Conservation (phyloP, 192 early-diverging fungal genomes). For the Coemansia sp. region DNA sequence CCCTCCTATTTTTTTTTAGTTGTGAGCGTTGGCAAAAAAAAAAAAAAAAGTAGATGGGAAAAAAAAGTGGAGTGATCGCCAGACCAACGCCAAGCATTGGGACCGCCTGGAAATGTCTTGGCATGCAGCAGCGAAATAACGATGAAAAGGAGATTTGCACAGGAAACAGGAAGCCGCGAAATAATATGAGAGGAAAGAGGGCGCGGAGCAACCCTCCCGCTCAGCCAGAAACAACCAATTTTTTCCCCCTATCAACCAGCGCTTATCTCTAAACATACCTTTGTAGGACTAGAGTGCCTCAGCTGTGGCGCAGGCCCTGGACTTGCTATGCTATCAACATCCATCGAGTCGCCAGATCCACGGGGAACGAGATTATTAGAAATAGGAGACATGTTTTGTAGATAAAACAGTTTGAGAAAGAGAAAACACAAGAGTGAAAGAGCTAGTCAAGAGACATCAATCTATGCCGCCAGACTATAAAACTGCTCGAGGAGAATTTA, state of each 20-base stretch:
- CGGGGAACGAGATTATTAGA: neutral
- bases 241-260: neutral
- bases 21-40: neutral
- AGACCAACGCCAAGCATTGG: neutral
- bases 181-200: neutral
- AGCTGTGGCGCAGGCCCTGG: neutral
- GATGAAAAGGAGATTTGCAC: neutral
- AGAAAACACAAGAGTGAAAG: neutral
- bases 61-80: neutral
- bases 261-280: neutral
- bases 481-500: neutral
- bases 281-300: neutral
- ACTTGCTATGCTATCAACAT: neutral
- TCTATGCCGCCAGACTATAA: neutral
- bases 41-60: neutral
- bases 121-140: neutral
- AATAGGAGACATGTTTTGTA: neutral
- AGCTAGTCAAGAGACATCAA: neutral
- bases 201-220: neutral
- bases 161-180: neutral
- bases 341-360: neutral
- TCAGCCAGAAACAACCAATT: neutral
- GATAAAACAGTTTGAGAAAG: neutral
- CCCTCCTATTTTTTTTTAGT: neutral
- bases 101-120: slow-evolving; percentile 4